Base-by-base conservation (phyloP, 2,329 filamentous ascomycete genomes). In the Alternaria gaisen region DNA sequence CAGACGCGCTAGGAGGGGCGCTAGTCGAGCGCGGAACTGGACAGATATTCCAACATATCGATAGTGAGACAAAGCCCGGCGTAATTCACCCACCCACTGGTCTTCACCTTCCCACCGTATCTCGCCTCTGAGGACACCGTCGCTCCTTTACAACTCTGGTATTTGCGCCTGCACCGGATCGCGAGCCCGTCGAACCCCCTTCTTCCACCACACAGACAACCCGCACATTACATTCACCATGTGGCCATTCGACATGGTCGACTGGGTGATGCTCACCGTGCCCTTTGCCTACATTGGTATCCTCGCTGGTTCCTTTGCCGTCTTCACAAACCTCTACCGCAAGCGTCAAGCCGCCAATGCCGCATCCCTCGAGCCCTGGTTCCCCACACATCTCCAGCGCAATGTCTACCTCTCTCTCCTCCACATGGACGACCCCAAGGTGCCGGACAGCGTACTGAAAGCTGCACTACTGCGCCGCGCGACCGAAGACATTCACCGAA, bases 341-440 rank as follows among this genome's bases (percentile, higher is more conserved):
- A 94, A 95, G 82, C 89, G 95, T 80, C 95, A 97, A 86, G 90
- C 91, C 60, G 72, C 78, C 67, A 88, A 93, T 82, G 91, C 91
- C 72, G 90, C 92, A 55, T 92, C 91, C 69, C 88, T 99, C 63
- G 93, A 91, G 69, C 93, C 94, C 70, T 99, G 95, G 94, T 99
- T 99, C 81, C 90, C 90, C 24, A 87, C 91, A 53, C 94, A 99
- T 79, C 84, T 96, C 53, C 91, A 95, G 80, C 92, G 94, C 80
- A 94, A 99, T 80, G 88, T 99, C 76, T 99, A 98, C 84, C 88
- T 97, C 62, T 93, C 93, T 44, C 88, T 99, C 41, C 85, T 97
- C 53, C 93, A 99, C 81, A 86, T 95, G 76, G 87, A 90, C 56
- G 81, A 94, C 78, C 80, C 86, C 5, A 82, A 84, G 74, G 85